Evolutionary conservation across 2,329 filamentous ascomycete genomes (phyloP).

Genomic region (Neopestalotiopsis clavispora): DNA sequence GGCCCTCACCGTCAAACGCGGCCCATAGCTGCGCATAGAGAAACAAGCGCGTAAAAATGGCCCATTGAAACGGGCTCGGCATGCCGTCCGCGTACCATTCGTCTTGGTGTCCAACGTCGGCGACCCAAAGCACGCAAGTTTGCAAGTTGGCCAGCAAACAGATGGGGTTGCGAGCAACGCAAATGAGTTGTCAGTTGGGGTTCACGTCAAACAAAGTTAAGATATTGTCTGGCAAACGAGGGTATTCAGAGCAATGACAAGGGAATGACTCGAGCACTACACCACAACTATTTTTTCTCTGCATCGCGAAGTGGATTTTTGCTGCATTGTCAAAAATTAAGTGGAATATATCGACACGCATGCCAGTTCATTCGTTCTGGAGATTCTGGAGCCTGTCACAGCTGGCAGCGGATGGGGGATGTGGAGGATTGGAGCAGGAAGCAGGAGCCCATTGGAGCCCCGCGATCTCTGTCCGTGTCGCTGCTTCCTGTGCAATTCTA

Average conservation of each 20-base stretch:
- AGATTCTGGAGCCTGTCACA: background rate
- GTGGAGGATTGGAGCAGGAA: background rate
- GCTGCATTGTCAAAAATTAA: background rate
- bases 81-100: background rate
- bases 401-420: background rate
- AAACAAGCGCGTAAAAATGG: background rate
- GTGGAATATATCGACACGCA: background rate
- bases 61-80: background rate
- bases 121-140: background rate
- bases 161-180: background rate
- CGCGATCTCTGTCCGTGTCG: background rate
- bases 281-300: background rate
- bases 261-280: background rate
- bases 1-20: background rate
- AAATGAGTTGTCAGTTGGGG: background rate
- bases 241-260: background rate
- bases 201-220: background rate
- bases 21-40: background rate
- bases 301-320: background rate
- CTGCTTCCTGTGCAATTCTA: background rate
- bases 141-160: background rate
- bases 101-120: background rate
- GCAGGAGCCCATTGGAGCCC: too few species aligned
- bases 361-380: background rate
- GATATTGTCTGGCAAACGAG: background rate